These are phyloP conservation scores for Gaeumannomyces sp. DNA, from an alignment of 2,329 filamentous ascomycete genomes.

Conservation along the genomic window DNA sequence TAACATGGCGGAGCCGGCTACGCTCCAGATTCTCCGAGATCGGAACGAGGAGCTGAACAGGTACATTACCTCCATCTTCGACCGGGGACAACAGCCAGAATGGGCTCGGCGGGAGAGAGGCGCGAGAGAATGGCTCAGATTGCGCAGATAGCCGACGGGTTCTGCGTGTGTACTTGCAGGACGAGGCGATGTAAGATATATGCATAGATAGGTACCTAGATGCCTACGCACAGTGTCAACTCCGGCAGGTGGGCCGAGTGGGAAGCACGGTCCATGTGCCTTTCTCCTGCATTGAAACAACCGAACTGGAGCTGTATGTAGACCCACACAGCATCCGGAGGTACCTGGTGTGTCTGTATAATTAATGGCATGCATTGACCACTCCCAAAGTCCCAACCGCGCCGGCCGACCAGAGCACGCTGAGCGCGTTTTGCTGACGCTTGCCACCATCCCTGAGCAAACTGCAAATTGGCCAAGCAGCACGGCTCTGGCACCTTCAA, in stretches of 20 bases:
- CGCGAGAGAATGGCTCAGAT: not conserved
- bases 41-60: conserved; percentile 21
- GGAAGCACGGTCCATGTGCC: too few relatives aligned
- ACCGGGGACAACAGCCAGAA: not conserved
- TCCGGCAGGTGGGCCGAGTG: too few relatives aligned
- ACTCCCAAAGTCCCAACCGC: too few relatives aligned
- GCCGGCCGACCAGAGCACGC: too few relatives aligned
- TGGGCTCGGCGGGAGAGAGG: not conserved
- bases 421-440: not conserved
- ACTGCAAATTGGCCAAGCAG: not conserved
- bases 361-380: too few relatives aligned
- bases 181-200: too few relatives aligned
- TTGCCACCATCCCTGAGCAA: not conserved
- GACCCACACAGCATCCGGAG: too few relatives aligned
- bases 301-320: too few relatives aligned
- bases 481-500: not conserved
- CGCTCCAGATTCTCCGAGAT: not conserved
- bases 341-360: too few relatives aligned
- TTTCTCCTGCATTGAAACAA: too few relatives aligned
- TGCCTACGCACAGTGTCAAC: too few relatives aligned
- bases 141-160: not conserved
- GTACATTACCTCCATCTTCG: conserved; percentile 22
- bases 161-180: not conserved
- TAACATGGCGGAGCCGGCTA: conserved; percentile 17
- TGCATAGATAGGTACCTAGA: too few relatives aligned